Evolutionary conservation across 2,329 filamentous ascomycete genomes (phyloP).

Genomic region (Nothophaeocryptopus gaeumannii): DNA sequence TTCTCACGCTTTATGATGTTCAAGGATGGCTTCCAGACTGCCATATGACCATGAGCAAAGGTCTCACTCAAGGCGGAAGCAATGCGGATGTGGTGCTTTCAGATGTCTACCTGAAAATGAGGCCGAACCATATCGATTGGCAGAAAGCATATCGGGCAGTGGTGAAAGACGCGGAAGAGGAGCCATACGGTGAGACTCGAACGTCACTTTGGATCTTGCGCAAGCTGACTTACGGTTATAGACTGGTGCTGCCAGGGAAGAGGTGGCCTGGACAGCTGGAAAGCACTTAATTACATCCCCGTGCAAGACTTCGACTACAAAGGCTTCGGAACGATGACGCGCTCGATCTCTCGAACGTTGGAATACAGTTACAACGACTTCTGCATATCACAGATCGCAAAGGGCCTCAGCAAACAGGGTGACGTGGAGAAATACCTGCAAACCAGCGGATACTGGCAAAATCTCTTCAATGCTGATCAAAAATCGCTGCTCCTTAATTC

Average conservation of each 20-base stretch:
- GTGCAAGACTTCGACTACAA: conserved; percentile 44
- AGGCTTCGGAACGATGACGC: conserved; percentile 49
- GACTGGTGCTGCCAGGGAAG: conserved; percentile 62
- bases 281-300: conserved; percentile 60
- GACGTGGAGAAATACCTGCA: conserved; percentile 46
- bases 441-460: conserved; percentile 63
- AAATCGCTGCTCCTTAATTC: conserved; percentile 47
- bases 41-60: conserved; percentile 64
- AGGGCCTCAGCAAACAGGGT: conserved; percentile 40
- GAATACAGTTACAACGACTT: conserved; percentile 53
- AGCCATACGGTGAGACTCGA: conserved; percentile 28
- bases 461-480: conserved; percentile 61
- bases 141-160: conserved; percentile 60
- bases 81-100: conserved; percentile 71
- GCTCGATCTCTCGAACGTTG: conserved; percentile 51
- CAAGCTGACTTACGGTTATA: conserved; percentile 15
- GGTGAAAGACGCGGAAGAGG: conserved; percentile 62
- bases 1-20: conserved; percentile 67
- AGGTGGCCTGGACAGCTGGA: conserved; percentile 68
- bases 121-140: conserved; percentile 64
- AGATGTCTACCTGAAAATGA: conserved; percentile 68
- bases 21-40: conserved; percentile 73
- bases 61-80: conserved; percentile 65
- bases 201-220: no score
- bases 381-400: conserved; percentile 42